Evolutionary conservation across 2,329 filamentous ascomycete genomes (phyloP).

Genomic region (Paraphoma sp.): DNA sequence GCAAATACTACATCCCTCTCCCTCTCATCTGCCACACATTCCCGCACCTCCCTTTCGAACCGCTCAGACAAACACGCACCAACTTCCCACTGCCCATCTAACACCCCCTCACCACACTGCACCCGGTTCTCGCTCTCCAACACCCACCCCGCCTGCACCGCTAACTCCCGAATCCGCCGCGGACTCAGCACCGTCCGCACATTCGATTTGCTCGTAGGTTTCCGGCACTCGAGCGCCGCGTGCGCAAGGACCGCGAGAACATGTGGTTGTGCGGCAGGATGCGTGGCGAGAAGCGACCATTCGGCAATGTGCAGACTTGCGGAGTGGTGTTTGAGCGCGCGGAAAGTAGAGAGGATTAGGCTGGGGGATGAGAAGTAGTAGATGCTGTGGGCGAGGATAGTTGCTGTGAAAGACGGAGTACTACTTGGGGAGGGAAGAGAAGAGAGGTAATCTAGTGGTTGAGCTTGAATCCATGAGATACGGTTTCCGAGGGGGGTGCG

Average conservation of each 20-base stretch:
- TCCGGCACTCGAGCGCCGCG: conserved; percentile 53
- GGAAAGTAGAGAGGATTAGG: conserved; percentile 47
- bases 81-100: conserved; percentile 52
- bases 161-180: conserved; percentile 47
- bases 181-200: conserved; percentile 57
- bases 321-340: conserved; percentile 42
- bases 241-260: conserved; percentile 59
- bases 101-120: conserved; percentile 49
- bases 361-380: conserved; percentile 60
- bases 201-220: conserved; percentile 51
- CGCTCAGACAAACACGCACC: conserved; percentile 17
- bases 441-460: conserved; percentile 37
- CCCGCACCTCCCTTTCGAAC: conserved; percentile 21
- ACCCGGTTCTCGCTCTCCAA: conserved; percentile 48
- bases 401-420: conserved; percentile 51
- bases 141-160: conserved; percentile 47
- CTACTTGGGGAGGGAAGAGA: conserved; percentile 10
- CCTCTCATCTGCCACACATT: conserved; percentile 18
- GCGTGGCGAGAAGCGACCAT: conserved; percentile 53
- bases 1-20: conserved; percentile 19
- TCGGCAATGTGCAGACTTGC: conserved; percentile 55
- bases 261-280: conserved; percentile 54
- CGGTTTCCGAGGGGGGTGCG: conserved; percentile 48
- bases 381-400: conserved; percentile 59
- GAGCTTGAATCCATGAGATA: conserved; percentile 54